phyloP scores from a whole-genome alignment of 805 yeast genomes.

The Candida ipomoeae region DNA sequence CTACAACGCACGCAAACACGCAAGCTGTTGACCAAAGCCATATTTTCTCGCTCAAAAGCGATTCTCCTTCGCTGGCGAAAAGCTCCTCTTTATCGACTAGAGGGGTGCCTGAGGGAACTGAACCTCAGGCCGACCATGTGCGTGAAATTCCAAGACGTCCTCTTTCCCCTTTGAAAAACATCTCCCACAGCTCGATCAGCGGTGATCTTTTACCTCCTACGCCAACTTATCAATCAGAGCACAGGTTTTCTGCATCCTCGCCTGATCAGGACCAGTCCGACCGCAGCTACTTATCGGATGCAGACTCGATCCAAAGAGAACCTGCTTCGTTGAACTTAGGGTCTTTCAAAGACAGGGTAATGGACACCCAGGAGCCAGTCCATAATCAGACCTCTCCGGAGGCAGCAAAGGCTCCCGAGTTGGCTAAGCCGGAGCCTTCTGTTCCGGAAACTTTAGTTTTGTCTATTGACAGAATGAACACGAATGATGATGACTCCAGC shows the following conservation, averaged over 20 bases:
- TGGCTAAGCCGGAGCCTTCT: not conserved
- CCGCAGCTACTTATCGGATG: conserved; percentile 35
- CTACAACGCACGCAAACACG: not conserved
- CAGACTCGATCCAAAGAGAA: conserved; percentile 39
- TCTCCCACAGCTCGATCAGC: not conserved
- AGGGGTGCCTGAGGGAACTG: not conserved
- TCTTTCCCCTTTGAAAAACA: not conserved
- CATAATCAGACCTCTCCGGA: not conserved
- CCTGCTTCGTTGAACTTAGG: conserved; percentile 27
- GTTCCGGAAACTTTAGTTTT: conserved; percentile 13
- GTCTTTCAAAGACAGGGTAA: not conserved
- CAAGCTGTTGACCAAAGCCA: not conserved
- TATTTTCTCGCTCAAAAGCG: no score
- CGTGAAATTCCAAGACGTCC: not conserved
- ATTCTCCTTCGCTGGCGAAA: not conserved
- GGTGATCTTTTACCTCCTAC: conserved; percentile 25
- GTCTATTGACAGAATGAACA: conserved; percentile 15
- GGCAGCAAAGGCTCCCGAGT: not conserved
- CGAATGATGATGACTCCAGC: conserved; percentile 10
- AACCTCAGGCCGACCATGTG: not conserved
- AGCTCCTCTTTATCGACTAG: not conserved
- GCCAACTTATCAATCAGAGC: conserved; percentile 20
- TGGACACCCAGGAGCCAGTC: not conserved
- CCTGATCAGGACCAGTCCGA: conserved; percentile 36
- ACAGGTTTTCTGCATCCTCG: conserved; percentile 6